These are phyloP conservation scores for Aspergillus aculeatus DNA, from an alignment of 2,329 filamentous ascomycete species.

Conservation along the genomic window DNA sequence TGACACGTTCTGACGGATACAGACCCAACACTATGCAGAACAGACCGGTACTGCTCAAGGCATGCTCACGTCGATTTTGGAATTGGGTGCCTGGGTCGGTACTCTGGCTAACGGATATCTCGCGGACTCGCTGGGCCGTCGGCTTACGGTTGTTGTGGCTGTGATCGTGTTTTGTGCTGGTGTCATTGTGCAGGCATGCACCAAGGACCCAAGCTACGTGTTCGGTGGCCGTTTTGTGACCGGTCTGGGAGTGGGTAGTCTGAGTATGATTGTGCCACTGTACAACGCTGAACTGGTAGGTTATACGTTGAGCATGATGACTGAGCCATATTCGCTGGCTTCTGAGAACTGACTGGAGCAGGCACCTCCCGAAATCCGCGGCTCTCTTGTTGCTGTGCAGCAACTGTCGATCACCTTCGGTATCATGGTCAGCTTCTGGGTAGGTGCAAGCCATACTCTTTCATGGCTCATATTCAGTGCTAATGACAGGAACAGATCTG, in stretches of 20 bases:
- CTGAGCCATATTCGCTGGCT: too few relatives aligned
- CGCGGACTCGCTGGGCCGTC: slow-evolving; percentile 37
- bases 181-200: slow-evolving; percentile 39
- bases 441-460: slow-evolving; percentile 15
- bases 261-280: slow-evolving; percentile 44
- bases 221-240: slow-evolving; percentile 44
- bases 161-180: slow-evolving; percentile 38
- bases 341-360: slow-evolving; percentile 11
- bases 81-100: slow-evolving; percentile 42
- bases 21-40: slow-evolving; percentile 31
- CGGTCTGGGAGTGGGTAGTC: slow-evolving; percentile 43
- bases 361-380: slow-evolving; percentile 44
- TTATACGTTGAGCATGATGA: background rate
- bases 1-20: background rate
- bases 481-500: slow-evolving; percentile 27
- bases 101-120: slow-evolving; percentile 39
- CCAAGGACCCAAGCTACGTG: slow-evolving; percentile 31
- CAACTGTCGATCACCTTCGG: slow-evolving; percentile 47
- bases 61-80: slow-evolving; percentile 42
- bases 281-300: slow-evolving; percentile 39
- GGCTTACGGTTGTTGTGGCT: slow-evolving; percentile 33
- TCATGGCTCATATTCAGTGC: background rate
- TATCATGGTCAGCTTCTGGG: slow-evolving; percentile 46
- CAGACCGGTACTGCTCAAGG: slow-evolving; percentile 29
- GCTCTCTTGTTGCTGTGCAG: slow-evolving; percentile 43